Conservation (phyloP, 164 flowering plant species). For the Sextonia rubra region DNA sequence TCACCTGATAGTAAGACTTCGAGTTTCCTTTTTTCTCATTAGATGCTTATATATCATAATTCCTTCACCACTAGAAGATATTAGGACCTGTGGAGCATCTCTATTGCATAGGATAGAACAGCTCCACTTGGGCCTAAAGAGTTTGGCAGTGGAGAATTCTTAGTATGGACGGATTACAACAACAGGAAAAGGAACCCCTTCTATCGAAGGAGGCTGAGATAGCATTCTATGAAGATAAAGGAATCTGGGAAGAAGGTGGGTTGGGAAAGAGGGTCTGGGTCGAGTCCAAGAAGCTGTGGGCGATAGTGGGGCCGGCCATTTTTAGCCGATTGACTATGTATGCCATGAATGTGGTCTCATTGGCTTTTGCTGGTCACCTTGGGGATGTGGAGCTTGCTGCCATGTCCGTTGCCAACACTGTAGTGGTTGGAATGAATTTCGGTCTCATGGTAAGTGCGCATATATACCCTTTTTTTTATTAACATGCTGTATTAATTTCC, state of each 20-base stretch:
- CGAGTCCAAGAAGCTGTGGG: constrained; percentile 3
- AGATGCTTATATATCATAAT: too few species aligned
- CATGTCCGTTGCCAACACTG: constrained; percentile 47
- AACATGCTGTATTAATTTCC: background rate
- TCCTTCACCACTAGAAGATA: too few species aligned
- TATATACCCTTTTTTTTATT: background rate
- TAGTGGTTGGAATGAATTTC: constrained; percentile 51
- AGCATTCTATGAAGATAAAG: background rate
- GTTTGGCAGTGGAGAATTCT: background rate
- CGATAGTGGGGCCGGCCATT: background rate
- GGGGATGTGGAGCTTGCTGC: constrained; percentile 62
- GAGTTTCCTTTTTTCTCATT: too few species aligned
- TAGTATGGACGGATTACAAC: constrained; percentile 3
- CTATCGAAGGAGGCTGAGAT: background rate
- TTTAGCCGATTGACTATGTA: background rate
- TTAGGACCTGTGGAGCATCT: too few species aligned
- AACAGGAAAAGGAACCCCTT: background rate
- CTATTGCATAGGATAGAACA: too few species aligned
- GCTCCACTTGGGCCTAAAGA: too few species aligned
- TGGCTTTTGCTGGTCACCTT: constrained; percentile 61
- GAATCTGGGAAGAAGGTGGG: background rate
- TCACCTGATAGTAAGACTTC: too few species aligned
- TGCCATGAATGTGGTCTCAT: constrained; percentile 49
- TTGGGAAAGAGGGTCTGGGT: background rate
- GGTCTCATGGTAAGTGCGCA: constrained; percentile 33